Conservation (phyloP, 192 early-diverging fungal species). For the Coemansia sp. region DNA sequence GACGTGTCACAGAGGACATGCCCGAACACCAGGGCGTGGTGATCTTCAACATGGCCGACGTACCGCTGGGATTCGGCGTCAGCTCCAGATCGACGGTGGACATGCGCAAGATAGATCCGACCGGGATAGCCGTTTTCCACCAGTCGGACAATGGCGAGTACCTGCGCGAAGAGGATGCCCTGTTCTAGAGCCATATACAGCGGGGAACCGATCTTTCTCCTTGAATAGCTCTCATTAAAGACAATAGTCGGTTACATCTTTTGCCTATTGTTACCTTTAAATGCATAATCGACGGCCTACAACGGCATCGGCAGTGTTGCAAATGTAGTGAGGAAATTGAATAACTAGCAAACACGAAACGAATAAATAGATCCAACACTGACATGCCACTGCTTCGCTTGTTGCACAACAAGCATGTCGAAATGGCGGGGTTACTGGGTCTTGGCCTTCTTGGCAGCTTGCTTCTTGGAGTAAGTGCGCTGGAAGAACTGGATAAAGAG, state of each 20-base stretch:
- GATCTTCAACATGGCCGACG: slow-evolving; percentile 89
- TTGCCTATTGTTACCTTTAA: neutral
- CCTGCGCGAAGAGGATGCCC: slow-evolving; percentile 72
- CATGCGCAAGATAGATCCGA: slow-evolving; percentile 89
- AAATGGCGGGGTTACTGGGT: slow-evolving; percentile 30
- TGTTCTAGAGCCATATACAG: slow-evolving; percentile 55
- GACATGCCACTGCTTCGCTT: neutral
- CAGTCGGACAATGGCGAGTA: slow-evolving; percentile 99
- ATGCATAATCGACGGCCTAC: neutral
- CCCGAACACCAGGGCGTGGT: slow-evolving; percentile 98
- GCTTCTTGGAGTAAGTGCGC: slow-evolving; percentile 70
- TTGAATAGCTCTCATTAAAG: too few relatives aligned
- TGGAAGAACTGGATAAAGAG: slow-evolving; percentile 91
- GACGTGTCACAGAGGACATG: slow-evolving; percentile 95
- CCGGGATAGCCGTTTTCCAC: slow-evolving; percentile 90
- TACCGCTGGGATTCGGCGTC: slow-evolving; percentile 95
- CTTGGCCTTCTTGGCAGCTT: slow-evolving; percentile 47
- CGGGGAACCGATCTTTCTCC: too few relatives aligned
- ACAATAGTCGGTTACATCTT: neutral
- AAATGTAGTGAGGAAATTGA: neutral
- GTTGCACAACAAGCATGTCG: slow-evolving; percentile 1
- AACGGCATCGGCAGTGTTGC: neutral
- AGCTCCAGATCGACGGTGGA: slow-evolving; percentile 92
- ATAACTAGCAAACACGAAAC: neutral
- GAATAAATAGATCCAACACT: neutral